Base-by-base conservation (phyloP, 345 rosid genomes). In the Brassica nigra region DNA sequence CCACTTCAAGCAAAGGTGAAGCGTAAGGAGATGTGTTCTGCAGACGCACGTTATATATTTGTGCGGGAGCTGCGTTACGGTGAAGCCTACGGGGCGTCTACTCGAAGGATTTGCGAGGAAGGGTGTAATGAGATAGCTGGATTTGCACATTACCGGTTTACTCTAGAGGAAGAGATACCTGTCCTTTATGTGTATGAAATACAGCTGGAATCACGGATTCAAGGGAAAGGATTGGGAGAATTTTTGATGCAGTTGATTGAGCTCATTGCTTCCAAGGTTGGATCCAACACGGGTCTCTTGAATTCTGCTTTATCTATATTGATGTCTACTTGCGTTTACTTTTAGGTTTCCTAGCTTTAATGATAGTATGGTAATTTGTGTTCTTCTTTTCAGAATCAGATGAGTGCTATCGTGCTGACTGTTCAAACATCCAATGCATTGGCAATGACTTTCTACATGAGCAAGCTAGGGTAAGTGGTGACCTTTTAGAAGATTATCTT, bases 121-220 rank as follows among this genome's bases (percentile, higher is more conserved):
- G 79, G 65, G 47, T 72, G 27, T 23, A 23, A 23, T 23, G 27
- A 81, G 16, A 77, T 87, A 42, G 92, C 86, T 75, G 99, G 98
- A 16, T 95, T 95, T 79, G 86, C 89, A 12, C 93, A 91, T 73
- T 95, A 83, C 61, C 91, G 96, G 16, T 93, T 95, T 81, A 85
- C 90, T 29, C 54, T 93, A 44, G 98, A 93, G 85, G 98, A 93
- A 84, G 94, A 90, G 42, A 75, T 91, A 33, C 93, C 94, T 2
- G 96, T 93, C 34, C 88, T 95, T 67, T 95, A 95, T 52, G 88
- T 93, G 33, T 95, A 95, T 70, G 99, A 95, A 77, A 71, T 93
- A 59, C 99, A 91, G 82, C 90, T 95, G 10, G 90, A 93, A 70
- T 75, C 91, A 68, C 75, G 57, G 27, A 81, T 88, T 67, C 99